Conservation (phyloP, 1,139 yeast genomes). For the Nakaseomyces nivariensis region DNA sequence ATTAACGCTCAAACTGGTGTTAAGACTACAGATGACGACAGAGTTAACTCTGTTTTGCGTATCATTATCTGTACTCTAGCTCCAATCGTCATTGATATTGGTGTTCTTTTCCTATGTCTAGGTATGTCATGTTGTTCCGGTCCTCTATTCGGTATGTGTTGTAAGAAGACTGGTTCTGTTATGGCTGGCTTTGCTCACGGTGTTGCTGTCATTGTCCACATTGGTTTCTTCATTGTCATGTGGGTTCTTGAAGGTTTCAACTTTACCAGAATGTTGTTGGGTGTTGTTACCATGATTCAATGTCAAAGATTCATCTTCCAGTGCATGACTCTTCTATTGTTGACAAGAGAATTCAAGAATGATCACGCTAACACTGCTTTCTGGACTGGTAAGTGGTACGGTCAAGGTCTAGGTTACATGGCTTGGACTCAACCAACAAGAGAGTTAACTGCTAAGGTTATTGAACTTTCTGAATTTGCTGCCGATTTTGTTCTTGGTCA, state of each 20-base stretch:
- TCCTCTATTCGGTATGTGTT: conserved; percentile 87
- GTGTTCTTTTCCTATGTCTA: conserved; percentile 63
- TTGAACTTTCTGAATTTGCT: conserved; percentile 91
- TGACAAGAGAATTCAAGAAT: conserved; percentile 95
- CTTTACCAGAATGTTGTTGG: conserved; percentile 79
- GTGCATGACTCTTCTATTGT: conserved; percentile 62
- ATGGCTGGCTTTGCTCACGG: conserved; percentile 98
- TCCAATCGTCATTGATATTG: conserved; percentile 86
- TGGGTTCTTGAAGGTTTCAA: conserved; percentile 95
- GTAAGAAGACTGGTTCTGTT: conserved; percentile 96
- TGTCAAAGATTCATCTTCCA: conserved; percentile 84
- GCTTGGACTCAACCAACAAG: conserved; percentile 95
- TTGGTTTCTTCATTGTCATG: conserved; percentile 84
- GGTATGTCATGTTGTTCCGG: conserved; percentile 95
- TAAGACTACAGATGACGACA: conserved; percentile 33
- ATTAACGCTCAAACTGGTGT: conserved; percentile 98
- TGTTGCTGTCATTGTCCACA: conserved; percentile 75
- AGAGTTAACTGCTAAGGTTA: conserved; percentile 88
- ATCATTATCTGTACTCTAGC: conserved; percentile 81
- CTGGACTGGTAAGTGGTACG: conserved; percentile 99
- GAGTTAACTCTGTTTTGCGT: conserved; percentile 77
- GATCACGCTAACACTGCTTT: conserved; percentile 95
- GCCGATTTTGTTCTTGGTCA: conserved; percentile 96
- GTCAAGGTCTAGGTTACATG: conserved; percentile 88
- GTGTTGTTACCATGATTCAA: conserved; percentile 76